phyloP scores from a whole-genome alignment of 163 green algal genomes.

The Picocystis sp. region DNA sequence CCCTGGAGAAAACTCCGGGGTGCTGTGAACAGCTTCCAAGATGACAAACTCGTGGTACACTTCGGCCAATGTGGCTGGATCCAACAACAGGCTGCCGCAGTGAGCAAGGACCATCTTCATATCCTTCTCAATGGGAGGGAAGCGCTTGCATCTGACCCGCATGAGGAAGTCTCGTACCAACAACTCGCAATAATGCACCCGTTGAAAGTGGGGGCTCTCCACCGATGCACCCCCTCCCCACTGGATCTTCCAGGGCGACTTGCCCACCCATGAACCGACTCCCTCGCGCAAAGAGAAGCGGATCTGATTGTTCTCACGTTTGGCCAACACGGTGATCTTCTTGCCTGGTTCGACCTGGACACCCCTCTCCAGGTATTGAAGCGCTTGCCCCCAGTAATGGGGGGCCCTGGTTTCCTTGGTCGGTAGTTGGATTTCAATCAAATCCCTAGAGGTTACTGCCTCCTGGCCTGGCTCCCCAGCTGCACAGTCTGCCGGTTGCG shows the following conservation, averaged over 20 bases:
- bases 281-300: constrained; percentile 27
- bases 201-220: constrained; percentile 71
- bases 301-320: constrained; percentile 23
- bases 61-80: constrained; percentile 34
- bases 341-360: constrained; percentile 21
- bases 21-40: constrained; percentile 4
- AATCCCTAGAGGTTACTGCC: no score
- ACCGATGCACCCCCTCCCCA: constrained; percentile 64
- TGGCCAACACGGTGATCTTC: constrained; percentile 38
- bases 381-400: constrained; percentile 54
- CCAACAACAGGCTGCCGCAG: constrained; percentile 53
- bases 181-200: constrained; percentile 66
- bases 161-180: constrained; percentile 61
- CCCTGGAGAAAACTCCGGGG: constrained; percentile 2
- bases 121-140: constrained; percentile 60
- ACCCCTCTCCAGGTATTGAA: constrained; percentile 56
- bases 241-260: constrained; percentile 47
- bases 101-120: constrained; percentile 55
- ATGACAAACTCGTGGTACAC: constrained; percentile 26
- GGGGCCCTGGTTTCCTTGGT: no score
- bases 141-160: constrained; percentile 38
- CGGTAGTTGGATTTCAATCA: no score
- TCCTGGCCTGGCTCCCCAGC: no score
- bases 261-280: constrained; percentile 30
- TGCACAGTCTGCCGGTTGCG: no score